Base-by-base conservation (phyloP, 164 flowering plant genomes). In the Buxus sempervirens region DNA sequence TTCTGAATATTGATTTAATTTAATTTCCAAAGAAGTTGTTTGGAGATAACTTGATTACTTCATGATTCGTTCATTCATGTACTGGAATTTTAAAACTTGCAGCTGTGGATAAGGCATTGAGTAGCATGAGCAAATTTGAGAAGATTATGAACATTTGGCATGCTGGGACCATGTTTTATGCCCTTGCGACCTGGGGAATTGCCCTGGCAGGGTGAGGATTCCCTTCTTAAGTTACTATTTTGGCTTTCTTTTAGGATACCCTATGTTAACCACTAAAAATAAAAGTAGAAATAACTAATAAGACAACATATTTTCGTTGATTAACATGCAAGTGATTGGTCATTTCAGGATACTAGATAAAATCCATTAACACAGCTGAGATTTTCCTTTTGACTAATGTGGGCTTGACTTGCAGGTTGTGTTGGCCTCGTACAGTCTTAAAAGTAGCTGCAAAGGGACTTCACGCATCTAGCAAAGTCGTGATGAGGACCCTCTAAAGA, bases 151-250 rank as follows among this genome's bases (percentile, higher is more conserved):
- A 80, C 60, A 74, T 92, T 53, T 95, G 98, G 99, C 88, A 88
- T 82, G 93, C 97, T 60, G 96, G 90, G 64, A 80, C 73, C 69
- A 58, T 88, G 77, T 85, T 95, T 62, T 95, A 93, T 77, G 63
- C 84, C 49, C 64, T 95, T 12, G 72, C 91, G 5, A 89, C 88
- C 9, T 95, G 97, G 99, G 94, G 96, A 57, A 85, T 89, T 82
- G 86, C 90, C 48, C 60, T 92, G 16, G 77, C 89, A 20, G 97
- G 96, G 97, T 90, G 60, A 85, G 86, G 41, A 62, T 64, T 55
- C 55, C 48, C 14, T 45, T 61, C 1, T 48, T 26, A 15, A 13
- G 22, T 22, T 54, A 53, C 63, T 20, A 51, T 24, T 16, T 16
- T 8, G 16, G 32, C 4, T 67, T 32, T 26, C 6, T 60, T 65